Conservation (phyloP, 148 eudicot genomes). For the Silene uniflora region DNA sequence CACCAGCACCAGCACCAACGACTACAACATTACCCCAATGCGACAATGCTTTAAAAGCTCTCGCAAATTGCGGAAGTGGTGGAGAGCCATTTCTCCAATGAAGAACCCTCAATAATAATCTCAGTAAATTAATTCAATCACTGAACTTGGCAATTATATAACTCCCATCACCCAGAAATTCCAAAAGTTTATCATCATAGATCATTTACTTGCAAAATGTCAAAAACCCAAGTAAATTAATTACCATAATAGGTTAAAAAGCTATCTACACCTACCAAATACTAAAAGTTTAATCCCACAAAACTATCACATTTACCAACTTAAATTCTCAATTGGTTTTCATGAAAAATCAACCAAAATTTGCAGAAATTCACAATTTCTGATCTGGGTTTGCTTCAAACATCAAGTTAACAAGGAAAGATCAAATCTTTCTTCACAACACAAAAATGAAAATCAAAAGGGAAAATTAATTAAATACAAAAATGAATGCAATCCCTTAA, state of each 20-base stretch:
- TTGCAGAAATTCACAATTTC: constrained; percentile 2
- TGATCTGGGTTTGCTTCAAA: not conserved
- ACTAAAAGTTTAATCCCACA: not conserved
- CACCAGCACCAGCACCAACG: no score
- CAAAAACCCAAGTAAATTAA: not conserved
- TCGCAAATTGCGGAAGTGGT: no score
- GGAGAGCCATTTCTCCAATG: not conserved
- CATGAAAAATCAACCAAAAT: not conserved
- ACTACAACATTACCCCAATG: not conserved
- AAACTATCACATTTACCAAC: not conserved
- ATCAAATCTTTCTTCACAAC: not conserved
- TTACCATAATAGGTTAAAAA: not conserved
- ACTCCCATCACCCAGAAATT: not conserved
- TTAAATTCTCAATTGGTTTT: not conserved
- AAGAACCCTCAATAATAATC: not conserved
- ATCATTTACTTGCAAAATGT: not conserved
- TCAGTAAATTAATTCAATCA: not conserved
- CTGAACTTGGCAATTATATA: not conserved
- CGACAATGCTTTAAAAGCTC: no score
- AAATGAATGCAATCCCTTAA: no score
- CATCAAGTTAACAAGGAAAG: not conserved
- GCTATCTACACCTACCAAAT: not conserved
- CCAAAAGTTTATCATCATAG: not conserved
- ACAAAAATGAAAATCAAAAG: not conserved
- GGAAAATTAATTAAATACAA: not conserved